These are phyloP conservation scores for Paramecium sonneborni DNA, from an alignment of 73 alveolate genomes.

Conservation along the genomic window DNA sequence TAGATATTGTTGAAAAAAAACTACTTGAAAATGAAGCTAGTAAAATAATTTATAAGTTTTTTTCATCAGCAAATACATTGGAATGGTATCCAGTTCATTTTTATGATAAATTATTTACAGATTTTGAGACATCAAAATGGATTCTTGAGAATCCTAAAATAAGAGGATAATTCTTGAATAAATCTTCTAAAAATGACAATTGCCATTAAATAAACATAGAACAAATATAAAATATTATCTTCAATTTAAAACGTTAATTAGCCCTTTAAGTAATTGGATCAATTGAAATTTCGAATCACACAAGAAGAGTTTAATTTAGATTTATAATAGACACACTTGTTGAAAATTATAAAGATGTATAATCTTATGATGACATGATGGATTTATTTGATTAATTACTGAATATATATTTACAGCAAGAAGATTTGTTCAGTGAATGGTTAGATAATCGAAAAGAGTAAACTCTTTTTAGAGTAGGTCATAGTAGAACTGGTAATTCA, in stretches of 20 bases:
- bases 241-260: background rate
- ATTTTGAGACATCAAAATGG: background rate
- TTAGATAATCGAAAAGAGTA: background rate
- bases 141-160: background rate
- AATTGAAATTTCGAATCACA: constrained; percentile 3
- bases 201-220: background rate
- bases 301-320: background rate
- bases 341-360: background rate
- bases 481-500: background rate
- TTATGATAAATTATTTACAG: constrained; percentile 34
- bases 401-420: background rate
- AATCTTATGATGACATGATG: background rate
- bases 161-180: background rate
- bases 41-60: background rate
- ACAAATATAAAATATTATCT: background rate
- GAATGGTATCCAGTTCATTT: constrained; percentile 3
- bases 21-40: constrained; percentile 35
- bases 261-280: background rate
- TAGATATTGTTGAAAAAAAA: background rate
- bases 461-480: background rate
- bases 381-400: constrained; percentile 33
- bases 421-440: constrained; percentile 14
- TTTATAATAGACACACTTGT: background rate
- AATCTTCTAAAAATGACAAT: background rate
- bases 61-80: background rate